These are phyloP conservation scores for Cunninghamia lanceolata DNA, from an alignment of 75 land plant genomes.

Conservation along the genomic window DNA sequence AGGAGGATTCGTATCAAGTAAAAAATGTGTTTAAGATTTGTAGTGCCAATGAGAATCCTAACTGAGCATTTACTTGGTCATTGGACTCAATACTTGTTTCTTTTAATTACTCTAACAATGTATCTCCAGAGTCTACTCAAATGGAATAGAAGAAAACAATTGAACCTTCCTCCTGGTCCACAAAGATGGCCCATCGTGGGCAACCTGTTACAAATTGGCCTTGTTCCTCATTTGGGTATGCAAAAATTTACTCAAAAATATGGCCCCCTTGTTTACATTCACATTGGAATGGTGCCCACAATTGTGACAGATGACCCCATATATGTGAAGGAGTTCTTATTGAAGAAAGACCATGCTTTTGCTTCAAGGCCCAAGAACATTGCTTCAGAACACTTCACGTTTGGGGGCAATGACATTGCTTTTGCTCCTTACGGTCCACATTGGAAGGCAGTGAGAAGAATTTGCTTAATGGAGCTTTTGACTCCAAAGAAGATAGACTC, in stretches of 20 bases:
- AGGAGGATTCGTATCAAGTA: background rate
- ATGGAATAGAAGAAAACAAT: background rate
- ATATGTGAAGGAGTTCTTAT: constrained; percentile 18
- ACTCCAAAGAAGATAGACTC: no score
- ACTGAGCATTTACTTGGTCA: no score
- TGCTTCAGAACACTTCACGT: no score
- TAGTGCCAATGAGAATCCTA: background rate
- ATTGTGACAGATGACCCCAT: constrained; percentile 20
- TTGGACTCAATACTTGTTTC: no score
- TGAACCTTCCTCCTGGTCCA: constrained; percentile 29
- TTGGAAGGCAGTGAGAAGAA: constrained; percentile 19
- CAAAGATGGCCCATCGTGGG: constrained; percentile 23
- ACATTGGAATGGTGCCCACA: no score
- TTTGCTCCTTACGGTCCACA: constrained; percentile 26
- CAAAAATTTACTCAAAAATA: no score
- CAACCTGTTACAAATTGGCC: no score
- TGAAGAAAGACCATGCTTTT: constrained; percentile 16
- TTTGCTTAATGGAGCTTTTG: constrained; percentile 14
- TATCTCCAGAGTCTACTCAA: constrained; percentile 4
- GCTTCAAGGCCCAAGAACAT: constrained; percentile 15
- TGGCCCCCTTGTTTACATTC: no score
- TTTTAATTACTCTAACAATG: no score
- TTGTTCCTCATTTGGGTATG: no score
- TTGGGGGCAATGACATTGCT: constrained; percentile 22
- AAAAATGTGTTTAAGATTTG: background rate